These are phyloP conservation scores for Xylaria hypoxylon DNA, from an alignment of 2,329 filamentous ascomycete genomes.

Conservation along the genomic window DNA sequence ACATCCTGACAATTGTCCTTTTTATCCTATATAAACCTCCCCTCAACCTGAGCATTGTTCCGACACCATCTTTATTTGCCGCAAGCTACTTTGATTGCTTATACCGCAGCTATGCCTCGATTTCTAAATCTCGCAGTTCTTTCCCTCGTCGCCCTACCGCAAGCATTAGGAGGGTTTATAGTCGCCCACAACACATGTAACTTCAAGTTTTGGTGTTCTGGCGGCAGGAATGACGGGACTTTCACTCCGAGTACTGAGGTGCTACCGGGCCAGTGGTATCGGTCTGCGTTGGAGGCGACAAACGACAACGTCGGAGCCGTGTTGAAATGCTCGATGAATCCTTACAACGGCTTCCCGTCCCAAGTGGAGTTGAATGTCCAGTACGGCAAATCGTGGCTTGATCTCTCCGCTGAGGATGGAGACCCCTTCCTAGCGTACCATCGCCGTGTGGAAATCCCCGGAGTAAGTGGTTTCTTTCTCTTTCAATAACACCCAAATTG, in stretches of 20 bases:
- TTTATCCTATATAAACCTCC: background rate
- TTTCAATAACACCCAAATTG: too few species aligned
- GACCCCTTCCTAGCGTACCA: constrained; percentile 39
- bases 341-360: constrained; percentile 31
- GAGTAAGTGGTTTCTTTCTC: constrained; percentile 20
- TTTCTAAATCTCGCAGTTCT: background rate
- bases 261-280: constrained; percentile 11
- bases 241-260: constrained; percentile 20
- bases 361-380: constrained; percentile 43
- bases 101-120: background rate
- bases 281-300: constrained; percentile 33
- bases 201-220: constrained; percentile 39
- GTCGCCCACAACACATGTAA: constrained; percentile 38
- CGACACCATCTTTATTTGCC: background rate
- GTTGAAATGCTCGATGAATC: constrained; percentile 38
- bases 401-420: constrained; percentile 42
- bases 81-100: background rate
- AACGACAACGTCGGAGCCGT: constrained; percentile 42
- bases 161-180: constrained; percentile 30
- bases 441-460: constrained; percentile 41
- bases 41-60: background rate
- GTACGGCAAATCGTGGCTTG: constrained; percentile 40
- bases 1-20: background rate
- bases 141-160: constrained; percentile 20
- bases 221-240: constrained; percentile 40